Percentiles rank a stretch among this genome's conserved stretches.
Evolutionary conservation across 2,329 filamentous ascomycete species (phyloP).

Genomic region (Penicillium frequentans): DNA sequence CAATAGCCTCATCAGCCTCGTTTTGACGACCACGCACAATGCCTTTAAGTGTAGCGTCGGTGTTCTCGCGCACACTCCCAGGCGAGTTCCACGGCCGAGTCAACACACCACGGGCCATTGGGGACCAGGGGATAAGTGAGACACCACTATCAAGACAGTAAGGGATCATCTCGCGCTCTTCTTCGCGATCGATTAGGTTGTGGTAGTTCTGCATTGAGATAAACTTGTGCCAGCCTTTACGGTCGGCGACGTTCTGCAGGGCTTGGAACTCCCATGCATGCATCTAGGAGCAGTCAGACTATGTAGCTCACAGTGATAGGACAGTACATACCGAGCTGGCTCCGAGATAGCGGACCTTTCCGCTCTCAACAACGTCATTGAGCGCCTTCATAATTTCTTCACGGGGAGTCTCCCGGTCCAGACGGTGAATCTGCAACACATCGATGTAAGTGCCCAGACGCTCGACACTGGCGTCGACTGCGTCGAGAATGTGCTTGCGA

Average conservation of each 20-base stretch:
- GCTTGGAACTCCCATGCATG: slow-evolving; percentile 54
- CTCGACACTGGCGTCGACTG: slow-evolving; percentile 59
- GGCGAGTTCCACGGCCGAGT: slow-evolving; percentile 37
- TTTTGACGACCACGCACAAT: background rate
- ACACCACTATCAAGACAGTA: slow-evolving; percentile 41
- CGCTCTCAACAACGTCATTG: slow-evolving; percentile 43
- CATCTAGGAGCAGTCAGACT: slow-evolving; percentile 36
- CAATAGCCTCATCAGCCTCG: slow-evolving; percentile 50
- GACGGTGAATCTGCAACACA: slow-evolving; percentile 56
- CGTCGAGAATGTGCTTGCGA: slow-evolving; percentile 65
- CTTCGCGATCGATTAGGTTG: slow-evolving; percentile 49
- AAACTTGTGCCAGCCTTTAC: slow-evolving; percentile 51
- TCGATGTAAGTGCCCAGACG: slow-evolving; percentile 57
- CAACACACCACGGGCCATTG: slow-evolving; percentile 47
- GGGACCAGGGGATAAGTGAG: slow-evolving; percentile 42
- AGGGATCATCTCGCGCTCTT: slow-evolving; percentile 49
- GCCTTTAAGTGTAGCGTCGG: background rate
- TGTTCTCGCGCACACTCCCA: background rate
- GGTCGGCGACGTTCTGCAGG: slow-evolving; percentile 50
- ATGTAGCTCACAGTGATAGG: background rate
- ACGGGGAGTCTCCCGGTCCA: slow-evolving; percentile 50
- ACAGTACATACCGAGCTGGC: slow-evolving; percentile 32
- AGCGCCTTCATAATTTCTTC: slow-evolving; percentile 56
- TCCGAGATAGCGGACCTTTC: slow-evolving; percentile 39
- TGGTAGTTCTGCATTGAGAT: slow-evolving; percentile 55